phyloP scores from a whole-genome alignment of 2,329 filamentous ascomycete genomes.

The Fusarium guadeloupense region DNA sequence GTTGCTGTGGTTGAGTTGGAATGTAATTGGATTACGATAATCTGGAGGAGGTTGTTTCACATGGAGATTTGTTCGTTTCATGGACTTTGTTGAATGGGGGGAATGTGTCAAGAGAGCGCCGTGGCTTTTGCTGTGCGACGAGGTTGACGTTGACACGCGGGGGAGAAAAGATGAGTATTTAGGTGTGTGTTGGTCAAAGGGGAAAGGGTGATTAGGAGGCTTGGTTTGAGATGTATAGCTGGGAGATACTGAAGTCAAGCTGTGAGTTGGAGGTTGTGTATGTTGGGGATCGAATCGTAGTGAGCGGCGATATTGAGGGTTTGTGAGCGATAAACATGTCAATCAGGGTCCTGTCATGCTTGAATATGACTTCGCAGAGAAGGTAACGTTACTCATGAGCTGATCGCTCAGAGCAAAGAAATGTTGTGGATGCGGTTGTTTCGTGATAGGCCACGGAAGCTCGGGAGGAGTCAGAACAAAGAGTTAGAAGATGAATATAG shows the following conservation, averaged over 20 bases:
- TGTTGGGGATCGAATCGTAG: neutral
- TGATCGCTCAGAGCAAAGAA: neutral
- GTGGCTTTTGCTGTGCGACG: conserved; percentile 6
- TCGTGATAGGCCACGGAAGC: neutral
- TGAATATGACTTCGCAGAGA: neutral
- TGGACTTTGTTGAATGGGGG: too few relatives aligned
- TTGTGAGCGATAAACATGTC: neutral
- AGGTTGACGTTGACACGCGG: conserved; percentile 10
- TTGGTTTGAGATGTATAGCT: neutral
- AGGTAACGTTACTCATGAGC: neutral
- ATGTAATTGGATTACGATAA: conserved; percentile 6
- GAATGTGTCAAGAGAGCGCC: conserved; percentile 16
- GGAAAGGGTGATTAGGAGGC: neutral
- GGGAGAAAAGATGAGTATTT: neutral
- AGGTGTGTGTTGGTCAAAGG: neutral
- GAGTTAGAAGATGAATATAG: neutral
- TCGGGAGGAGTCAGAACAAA: neutral
- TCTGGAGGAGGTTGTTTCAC: conserved; percentile 25
- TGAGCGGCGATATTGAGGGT: neutral
- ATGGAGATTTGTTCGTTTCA: neutral
- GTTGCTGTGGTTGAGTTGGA: conserved; percentile 2
- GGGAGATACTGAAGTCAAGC: neutral
- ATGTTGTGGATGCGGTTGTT: neutral
- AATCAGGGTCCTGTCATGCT: neutral
- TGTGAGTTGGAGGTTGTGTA: neutral